A percentile compares a stretch with the other conserved stretches of the same genome.
phyloP scores from a whole-genome alignment of 2,329 filamentous ascomycete species.

The Fusarium tanahbumbuense region DNA sequence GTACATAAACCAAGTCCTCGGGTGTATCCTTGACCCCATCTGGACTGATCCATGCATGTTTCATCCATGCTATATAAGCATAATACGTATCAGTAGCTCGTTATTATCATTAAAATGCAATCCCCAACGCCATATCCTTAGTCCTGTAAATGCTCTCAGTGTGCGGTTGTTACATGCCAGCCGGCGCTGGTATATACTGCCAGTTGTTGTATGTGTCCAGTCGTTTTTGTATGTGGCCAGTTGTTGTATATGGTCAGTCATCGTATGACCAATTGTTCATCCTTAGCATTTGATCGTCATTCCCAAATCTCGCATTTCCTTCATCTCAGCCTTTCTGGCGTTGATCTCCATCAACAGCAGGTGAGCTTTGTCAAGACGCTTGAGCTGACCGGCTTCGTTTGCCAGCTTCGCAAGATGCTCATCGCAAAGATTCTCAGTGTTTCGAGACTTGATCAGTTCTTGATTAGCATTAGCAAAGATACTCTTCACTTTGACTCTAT shows the following conservation, averaged over 20 bases:
- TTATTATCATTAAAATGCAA: background rate
- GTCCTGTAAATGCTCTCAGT: background rate
- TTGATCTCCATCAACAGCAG: background rate
- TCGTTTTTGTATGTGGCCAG: background rate
- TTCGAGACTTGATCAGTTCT: background rate
- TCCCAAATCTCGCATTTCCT: background rate
- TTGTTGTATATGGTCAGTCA: background rate
- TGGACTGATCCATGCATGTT: background rate
- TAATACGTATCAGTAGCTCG: background rate
- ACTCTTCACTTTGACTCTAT: background rate
- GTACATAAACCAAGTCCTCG: background rate
- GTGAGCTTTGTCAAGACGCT: conserved; percentile 12
- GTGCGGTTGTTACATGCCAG: background rate
- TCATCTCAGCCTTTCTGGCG: background rate
- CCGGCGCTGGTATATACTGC: background rate
- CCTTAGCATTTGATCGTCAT: background rate
- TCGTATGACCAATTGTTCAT: background rate
- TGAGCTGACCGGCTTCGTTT: conserved; percentile 10
- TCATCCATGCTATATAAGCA: background rate
- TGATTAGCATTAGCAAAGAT: background rate
- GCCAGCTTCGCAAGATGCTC: conserved; percentile 12
- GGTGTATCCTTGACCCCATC: background rate
- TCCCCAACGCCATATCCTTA: conserved; percentile 9
- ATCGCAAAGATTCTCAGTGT: background rate
- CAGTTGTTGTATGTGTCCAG: background rate